These are phyloP conservation scores for Ceratocystis ficicola DNA, from an alignment of 2,329 filamentous ascomycete species.

Conservation along the genomic window DNA sequence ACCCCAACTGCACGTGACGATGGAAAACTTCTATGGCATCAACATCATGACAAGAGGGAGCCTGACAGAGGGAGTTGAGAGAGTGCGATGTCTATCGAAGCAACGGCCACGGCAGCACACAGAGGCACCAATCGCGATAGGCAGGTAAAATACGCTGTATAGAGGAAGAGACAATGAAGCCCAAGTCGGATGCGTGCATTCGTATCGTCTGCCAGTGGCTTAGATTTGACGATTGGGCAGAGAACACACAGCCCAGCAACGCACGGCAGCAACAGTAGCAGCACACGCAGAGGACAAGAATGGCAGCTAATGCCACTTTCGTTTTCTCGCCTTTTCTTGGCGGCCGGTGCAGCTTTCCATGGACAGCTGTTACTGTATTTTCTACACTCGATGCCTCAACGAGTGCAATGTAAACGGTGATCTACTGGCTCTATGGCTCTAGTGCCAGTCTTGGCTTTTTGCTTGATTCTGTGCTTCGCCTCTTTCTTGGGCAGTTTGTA, in stretches of 20 bases:
- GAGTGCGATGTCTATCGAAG: too few relatives aligned
- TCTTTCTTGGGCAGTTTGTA: background rate
- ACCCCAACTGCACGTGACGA: background rate
- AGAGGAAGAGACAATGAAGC: background rate
- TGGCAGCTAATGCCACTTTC: background rate
- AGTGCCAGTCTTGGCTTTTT: background rate
- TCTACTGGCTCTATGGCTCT: too few relatives aligned
- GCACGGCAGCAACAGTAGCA: background rate
- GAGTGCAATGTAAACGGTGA: too few relatives aligned
- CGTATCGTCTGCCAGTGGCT: background rate
- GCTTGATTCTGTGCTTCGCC: background rate
- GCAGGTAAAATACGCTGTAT: background rate
- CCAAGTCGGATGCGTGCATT: background rate
- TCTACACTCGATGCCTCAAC: too few relatives aligned
- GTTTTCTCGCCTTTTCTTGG: background rate
- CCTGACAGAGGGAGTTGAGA: too few relatives aligned
- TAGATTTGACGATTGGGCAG: background rate
- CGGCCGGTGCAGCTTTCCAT: background rate
- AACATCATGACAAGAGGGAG: too few relatives aligned
- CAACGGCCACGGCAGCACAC: background rate
- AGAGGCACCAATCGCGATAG: background rate
- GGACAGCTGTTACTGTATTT: too few relatives aligned
- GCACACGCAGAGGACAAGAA: background rate
- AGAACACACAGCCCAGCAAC: background rate
- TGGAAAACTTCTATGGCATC: background rate